Evolutionary conservation across 306 rosid genomes (phyloP), one percentile per base, ranked within the genome.

Genomic region (Dalbergia oliveri): DNA sequence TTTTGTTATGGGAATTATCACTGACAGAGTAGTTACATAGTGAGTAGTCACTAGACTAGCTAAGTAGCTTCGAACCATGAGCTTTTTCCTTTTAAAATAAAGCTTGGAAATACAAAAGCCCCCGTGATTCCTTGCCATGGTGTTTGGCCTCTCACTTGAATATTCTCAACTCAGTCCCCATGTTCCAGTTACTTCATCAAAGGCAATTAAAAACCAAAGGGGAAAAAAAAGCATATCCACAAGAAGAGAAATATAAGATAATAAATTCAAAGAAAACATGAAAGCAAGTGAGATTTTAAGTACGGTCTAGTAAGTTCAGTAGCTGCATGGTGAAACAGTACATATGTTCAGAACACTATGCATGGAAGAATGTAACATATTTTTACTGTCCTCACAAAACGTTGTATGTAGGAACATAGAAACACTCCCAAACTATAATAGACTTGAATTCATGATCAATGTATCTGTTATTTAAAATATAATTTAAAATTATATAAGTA

Each of bases 11-110:
- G 86, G 83, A 84, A 83, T 69, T 72, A 72, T 80, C 66, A 76
- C 87, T 78, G 94, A 90, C 94, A 93, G 57, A 80, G 68, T 80
- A 73, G 87, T 83, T 80, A 83, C 79, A 58, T 49, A 71, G 88
- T 78, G 86, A 83, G 84, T 85, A 85, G 79, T 87, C 85, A 80
- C 96, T 88, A 74, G 89, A 76, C 82, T 86, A 75, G 79, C 65
- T 21, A 79, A 59, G 79, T 61, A 57, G 49, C 84, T 79, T 85
- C 8, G 84, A 86, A 85, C 73, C 9, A 86, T 49, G 93, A 88
- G 88, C 81, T 84, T 19, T 45, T 70, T 57, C n/a, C 0, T 53
- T n/a, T 14, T 54, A 54, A 74, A 18, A 50, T 50, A 50, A 75
- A 62, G 86, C 80, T 86, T 82, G 72, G 90, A 88, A 86, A 92